Conservation (phyloP, 192 early-diverging fungal species). For the Coemansia sp. region DNA sequence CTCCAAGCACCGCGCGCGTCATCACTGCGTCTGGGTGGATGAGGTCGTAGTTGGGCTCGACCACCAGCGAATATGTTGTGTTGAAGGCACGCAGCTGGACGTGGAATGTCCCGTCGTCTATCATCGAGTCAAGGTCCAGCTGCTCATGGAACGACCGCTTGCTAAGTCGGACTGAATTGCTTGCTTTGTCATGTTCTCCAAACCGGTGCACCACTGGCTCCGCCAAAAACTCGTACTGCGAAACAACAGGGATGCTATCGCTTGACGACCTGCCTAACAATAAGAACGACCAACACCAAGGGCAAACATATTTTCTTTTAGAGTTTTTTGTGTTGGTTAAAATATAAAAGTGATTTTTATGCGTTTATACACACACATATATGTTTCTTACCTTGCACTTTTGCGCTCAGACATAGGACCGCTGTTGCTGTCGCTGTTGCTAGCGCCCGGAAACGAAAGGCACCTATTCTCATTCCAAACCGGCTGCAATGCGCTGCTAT, state of each 20-base stretch:
- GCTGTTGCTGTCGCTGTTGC: neutral
- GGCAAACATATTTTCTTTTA: neutral
- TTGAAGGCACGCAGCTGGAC: conserved; percentile 63
- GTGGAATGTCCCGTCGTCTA: conserved; percentile 58
- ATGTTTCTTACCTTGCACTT: neutral
- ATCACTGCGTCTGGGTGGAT: conserved; percentile 63
- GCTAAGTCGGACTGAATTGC: neutral
- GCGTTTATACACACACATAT: neutral
- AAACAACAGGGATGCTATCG: conserved; percentile 32
- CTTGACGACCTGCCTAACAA: conserved; percentile 21
- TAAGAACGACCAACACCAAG: neutral
- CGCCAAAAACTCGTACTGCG: conserved; percentile 45
- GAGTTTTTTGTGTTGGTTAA: neutral
- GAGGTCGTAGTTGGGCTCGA: conserved; percentile 69
- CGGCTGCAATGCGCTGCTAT: neutral
- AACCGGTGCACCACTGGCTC: conserved; percentile 48
- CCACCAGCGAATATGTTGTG: conserved; percentile 62
- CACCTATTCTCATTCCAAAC: neutral
- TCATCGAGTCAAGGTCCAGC: conserved; percentile 26
- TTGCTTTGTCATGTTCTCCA: neutral
- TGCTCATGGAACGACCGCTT: conserved; percentile 40
- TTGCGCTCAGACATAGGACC: neutral
- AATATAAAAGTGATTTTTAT: neutral
- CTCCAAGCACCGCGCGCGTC: conserved; percentile 17
- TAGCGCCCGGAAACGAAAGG: neutral